These are phyloP conservation scores for Elongisporangium anandrum DNA, from an alignment of 352 stramenopile species.

Conservation along the genomic window DNA sequence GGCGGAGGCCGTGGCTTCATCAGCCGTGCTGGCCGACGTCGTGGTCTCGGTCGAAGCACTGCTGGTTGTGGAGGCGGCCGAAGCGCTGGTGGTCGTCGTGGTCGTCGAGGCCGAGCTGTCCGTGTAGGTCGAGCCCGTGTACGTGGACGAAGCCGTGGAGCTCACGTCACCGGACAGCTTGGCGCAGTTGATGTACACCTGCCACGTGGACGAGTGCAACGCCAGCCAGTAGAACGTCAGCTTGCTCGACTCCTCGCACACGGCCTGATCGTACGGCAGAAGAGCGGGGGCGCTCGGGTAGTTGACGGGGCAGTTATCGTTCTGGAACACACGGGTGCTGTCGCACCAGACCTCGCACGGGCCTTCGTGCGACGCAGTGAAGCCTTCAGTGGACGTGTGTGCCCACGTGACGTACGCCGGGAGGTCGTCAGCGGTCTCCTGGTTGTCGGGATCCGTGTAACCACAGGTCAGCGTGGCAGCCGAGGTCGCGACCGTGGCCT, in stretches of 20 bases:
- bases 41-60: constrained; percentile 5
- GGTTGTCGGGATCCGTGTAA: constrained; percentile 13
- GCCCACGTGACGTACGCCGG: constrained; percentile 21
- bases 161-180: constrained; percentile 9
- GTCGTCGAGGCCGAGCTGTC: constrained; percentile 9
- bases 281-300: constrained; percentile 25
- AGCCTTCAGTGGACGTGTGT: constrained; percentile 19
- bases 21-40: not conserved
- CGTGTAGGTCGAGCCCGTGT: constrained; percentile 10
- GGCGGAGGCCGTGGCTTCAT: not conserved
- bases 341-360: constrained; percentile 49
- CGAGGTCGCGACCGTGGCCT: constrained; percentile 14
- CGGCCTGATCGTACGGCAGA: constrained; percentile 28
- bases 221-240: constrained; percentile 40
- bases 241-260: constrained; percentile 18
- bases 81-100: constrained; percentile 10
- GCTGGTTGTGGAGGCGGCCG: constrained; percentile 8
- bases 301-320: constrained; percentile 30
- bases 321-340: constrained; percentile 29
- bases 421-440: constrained; percentile 15
- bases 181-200: constrained; percentile 34
- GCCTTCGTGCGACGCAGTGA: constrained; percentile 31
- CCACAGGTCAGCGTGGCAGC: constrained; percentile 17
- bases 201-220: constrained; percentile 37
- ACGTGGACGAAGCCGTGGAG: constrained; percentile 20